Base-by-base conservation (phyloP, 306 rosid genomes). In the Pterocarpus macrocarpus region DNA sequence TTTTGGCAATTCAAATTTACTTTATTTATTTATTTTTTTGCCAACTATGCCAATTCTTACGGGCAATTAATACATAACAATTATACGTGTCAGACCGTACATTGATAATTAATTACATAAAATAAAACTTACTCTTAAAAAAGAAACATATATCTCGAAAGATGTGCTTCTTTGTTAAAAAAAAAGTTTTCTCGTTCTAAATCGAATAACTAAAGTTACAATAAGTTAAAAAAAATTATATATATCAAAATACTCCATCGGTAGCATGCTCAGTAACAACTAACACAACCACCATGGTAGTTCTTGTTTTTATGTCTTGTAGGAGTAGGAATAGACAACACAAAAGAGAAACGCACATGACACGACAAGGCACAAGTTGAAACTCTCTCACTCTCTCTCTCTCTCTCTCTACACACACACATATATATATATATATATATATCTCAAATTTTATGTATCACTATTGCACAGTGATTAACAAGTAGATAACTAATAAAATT, bases 321-420 rank as follows among this genome's bases (percentile, higher is more conserved):
- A 71, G 82, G 69, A 70, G 78, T 76, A 71, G 82, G 69, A 70
- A 76, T 70, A 76, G 79, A 76, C 86, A 76, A 70, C n/a, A 49
- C n/a, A 49, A 81, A 70, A 16, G 76, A 69, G 43, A 35, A 72
- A 76, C 85, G 75, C 86, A 70, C 44, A 70, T 52, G 78, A 76
- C 78, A 69, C 68, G 73, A 61, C 85, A 82, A 50, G 39, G 6
- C 49, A 43, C 82, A 82, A 82, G 62, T 82, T 76, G 86, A 61
- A 75, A 57, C 22, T n/a, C 28, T 22, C 28, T 22, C 28, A 0
- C 28, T 22, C 28, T 22, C 28, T 22, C 28, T 22, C 28, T 22
- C 28, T 22, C 28, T 22, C 28, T 22, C 28, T 22, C 28, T 22
- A 0, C 1, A 22, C 28, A 22, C 28, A 22, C 28, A 22, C 28